phyloP scores from a whole-genome alignment of 306 rosid species.

The Begonia peltatifolia region DNA sequence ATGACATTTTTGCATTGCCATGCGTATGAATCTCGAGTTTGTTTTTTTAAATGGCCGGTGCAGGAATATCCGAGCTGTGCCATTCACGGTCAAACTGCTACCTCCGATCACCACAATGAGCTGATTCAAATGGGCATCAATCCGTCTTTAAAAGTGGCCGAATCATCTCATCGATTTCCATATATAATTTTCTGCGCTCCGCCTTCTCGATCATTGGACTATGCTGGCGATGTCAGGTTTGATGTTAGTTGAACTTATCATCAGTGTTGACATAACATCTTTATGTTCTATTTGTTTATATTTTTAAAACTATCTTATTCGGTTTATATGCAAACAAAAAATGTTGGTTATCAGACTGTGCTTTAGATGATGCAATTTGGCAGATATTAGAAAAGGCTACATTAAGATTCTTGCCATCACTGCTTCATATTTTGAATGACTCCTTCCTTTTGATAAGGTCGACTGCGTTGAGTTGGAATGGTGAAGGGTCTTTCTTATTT shows the following conservation, averaged over 20 bases:
- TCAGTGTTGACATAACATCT: too few species aligned
- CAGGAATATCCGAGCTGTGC: slow-evolving; percentile 68
- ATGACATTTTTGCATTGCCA: too few species aligned
- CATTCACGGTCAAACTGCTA: slow-evolving; percentile 72
- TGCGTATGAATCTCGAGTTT: not conserved
- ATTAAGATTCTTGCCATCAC: too few species aligned
- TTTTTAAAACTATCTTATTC: too few species aligned
- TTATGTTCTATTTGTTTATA: too few species aligned
- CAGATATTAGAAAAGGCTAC: too few species aligned
- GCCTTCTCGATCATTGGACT: slow-evolving; percentile 52
- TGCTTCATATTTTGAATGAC: too few species aligned
- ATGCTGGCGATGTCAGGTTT: slow-evolving; percentile 76
- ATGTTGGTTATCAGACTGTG: too few species aligned
- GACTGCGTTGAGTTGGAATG: slow-evolving; percentile 64
- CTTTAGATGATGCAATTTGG: too few species aligned
- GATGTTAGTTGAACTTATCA: not conserved
- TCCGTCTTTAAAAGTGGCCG: slow-evolving; percentile 60
- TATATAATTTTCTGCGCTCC: slow-evolving; percentile 84
- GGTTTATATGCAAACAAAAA: too few species aligned
- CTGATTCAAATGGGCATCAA: slow-evolving; percentile 43
- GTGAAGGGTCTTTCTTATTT: slow-evolving; percentile 75
- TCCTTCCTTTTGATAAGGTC: slow-evolving; percentile 19
- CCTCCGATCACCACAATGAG: slow-evolving; percentile 71
- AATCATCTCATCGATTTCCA: slow-evolving; percentile 34
- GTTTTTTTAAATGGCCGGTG: not conserved